phyloP scores from a whole-genome alignment of 768 basidiomycete genomes.

The Hygrocybe punicea region DNA sequence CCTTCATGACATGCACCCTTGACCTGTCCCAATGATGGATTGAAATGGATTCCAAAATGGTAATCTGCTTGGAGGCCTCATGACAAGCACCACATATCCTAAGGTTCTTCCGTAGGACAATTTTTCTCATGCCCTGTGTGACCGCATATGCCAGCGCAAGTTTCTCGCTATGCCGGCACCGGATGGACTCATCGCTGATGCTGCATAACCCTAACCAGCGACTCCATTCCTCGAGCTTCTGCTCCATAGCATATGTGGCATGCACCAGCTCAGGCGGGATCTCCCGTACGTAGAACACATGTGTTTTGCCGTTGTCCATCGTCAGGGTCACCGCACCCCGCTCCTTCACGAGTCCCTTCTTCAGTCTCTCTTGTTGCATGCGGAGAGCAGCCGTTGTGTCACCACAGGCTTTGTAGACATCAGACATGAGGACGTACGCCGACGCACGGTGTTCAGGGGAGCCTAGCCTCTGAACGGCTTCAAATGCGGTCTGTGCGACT shows the following conservation, averaged over 20 bases:
- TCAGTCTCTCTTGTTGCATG: constrained; percentile 20
- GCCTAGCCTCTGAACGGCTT: constrained; percentile 21
- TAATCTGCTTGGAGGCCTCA: constrained; percentile 25
- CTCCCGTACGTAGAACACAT: constrained; percentile 23
- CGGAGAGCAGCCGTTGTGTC: constrained; percentile 18
- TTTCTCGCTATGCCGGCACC: constrained; percentile 23
- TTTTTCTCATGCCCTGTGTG: constrained; percentile 23
- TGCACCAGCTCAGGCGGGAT: constrained; percentile 19
- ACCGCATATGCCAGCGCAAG: constrained; percentile 23
- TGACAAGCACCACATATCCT: constrained; percentile 25
- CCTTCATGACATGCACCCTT: constrained; percentile 23
- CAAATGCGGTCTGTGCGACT: constrained; percentile 23
- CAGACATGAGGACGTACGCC: constrained; percentile 24
- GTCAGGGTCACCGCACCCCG: constrained; percentile 20
- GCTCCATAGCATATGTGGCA: constrained; percentile 19
- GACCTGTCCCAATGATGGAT: constrained; percentile 27
- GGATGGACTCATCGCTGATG: constrained; percentile 24
- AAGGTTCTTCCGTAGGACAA: constrained; percentile 24
- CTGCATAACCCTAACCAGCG: constrained; percentile 19
- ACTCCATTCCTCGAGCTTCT: constrained; percentile 25
- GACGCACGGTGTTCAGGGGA: constrained; percentile 23
- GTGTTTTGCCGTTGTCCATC: constrained; percentile 24
- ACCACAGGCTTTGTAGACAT: constrained; percentile 21
- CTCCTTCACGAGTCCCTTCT: constrained; percentile 19
- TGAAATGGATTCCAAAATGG: constrained; percentile 23